Evolutionary conservation across 176 grass and related monocot genomes (phyloP), one percentile per base, ranked within the genome.

Genomic region (Triticum monococcum): DNA sequence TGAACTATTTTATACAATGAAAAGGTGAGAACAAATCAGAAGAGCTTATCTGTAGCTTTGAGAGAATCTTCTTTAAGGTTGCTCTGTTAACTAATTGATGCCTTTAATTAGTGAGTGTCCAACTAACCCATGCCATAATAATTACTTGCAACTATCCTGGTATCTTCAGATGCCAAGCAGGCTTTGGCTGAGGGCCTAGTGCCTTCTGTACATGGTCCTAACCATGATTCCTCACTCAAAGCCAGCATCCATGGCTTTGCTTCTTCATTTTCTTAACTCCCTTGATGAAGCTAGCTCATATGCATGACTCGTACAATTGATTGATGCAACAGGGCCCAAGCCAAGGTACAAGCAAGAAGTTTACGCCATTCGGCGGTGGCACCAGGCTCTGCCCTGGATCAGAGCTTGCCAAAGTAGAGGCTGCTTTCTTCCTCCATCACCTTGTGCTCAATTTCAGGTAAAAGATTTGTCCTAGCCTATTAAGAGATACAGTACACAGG

Each of bases 391-490:
- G 95, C 86, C 95, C 95, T 72, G 95, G 95, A 86, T 97, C 95
- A 45, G 95, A 97, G 69, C 95, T 97, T 63, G 92, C 95, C 35
- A 97, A 94, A 89, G 83, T 92, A 43, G 95, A 97, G 86, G 85
- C 88, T 90, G 95, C 95, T 89, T 94, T 97, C 88, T 97, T 97
- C 72, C 83, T 97, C 30, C 95, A 97, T 71, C 90, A 94, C 81
- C 90, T 97, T 87, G 92, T 94, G 28, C 92, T 92, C 87, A 97
- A 94, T 64, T 97, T 90, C 81, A 97, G 95, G 95, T 97, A 92
- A 81, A 84, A 43, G 8, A 60, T 77, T 52, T 64, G 23, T 80
- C 45, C 72, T 75, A 59, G 7, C 18, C 16, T 7, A 83, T 57
- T 76, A 28, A 33, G 68, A 18, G 50, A 59, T 36, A 26, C 10